These are phyloP conservation scores for Ambrosiella cleistominuta DNA, from an alignment of 2,329 filamentous ascomycete genomes.

Conservation along the genomic window DNA sequence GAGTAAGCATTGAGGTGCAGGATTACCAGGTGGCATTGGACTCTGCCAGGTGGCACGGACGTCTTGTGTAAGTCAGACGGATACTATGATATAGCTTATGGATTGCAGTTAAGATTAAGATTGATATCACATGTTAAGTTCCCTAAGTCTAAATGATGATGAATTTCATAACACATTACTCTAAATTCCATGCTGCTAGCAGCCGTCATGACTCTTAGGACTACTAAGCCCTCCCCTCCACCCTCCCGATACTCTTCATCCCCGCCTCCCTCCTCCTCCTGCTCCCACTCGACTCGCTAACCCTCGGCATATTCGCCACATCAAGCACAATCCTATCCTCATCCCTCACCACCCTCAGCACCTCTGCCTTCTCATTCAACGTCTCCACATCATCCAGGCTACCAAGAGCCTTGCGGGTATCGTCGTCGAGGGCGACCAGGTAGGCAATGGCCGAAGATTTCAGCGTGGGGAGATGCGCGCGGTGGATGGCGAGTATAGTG, in stretches of 20 bases:
- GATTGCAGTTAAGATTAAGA: too few species aligned
- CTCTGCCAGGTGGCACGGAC: too few species aligned
- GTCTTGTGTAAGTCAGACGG: too few species aligned
- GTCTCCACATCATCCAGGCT: slow-evolving; percentile 10
- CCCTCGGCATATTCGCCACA: not conserved
- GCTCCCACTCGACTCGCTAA: not conserved
- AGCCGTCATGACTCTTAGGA: not conserved
- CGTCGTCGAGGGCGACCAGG: slow-evolving; percentile 16
- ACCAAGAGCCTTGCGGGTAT: slow-evolving; percentile 9
- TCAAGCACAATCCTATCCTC: slow-evolving; percentile 5
- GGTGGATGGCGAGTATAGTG: slow-evolving; percentile 17
- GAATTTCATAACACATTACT: too few species aligned
- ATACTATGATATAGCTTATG: too few species aligned
- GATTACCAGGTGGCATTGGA: not conserved
- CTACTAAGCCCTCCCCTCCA: not conserved
- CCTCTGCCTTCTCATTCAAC: slow-evolving; percentile 12
- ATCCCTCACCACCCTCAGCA: slow-evolving; percentile 11
- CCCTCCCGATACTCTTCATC: not conserved
- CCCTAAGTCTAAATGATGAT: too few species aligned
- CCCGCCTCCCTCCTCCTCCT: not conserved
- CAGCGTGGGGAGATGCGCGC: slow-evolving; percentile 15
- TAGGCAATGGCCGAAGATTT: slow-evolving; percentile 17
- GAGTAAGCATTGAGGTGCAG: not conserved
- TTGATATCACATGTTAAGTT: too few species aligned
- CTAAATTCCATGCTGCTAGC: not conserved